These are phyloP conservation scores for Tephrocybe rancida DNA, from an alignment of 768 basidiomycete species.

Conservation along the genomic window DNA sequence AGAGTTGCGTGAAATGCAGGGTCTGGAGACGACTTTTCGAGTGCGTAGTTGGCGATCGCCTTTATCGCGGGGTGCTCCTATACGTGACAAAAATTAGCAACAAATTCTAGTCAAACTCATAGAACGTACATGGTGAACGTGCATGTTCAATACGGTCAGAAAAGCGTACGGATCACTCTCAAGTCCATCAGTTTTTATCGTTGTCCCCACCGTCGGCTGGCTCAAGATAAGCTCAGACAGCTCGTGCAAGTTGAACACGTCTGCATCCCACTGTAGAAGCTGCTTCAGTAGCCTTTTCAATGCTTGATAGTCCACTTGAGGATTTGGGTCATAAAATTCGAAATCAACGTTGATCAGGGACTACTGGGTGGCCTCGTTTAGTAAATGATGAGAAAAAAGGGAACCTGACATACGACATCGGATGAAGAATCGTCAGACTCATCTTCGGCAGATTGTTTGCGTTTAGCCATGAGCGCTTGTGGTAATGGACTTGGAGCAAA, in stretches of 20 bases:
- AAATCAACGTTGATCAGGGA: conserved; percentile 86
- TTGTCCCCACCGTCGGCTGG: conserved; percentile 77
- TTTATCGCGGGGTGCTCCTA: conserved; percentile 76
- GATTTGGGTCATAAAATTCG: conserved; percentile 90
- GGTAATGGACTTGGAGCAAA: neutral
- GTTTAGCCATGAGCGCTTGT: conserved; percentile 46
- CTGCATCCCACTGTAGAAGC: conserved; percentile 76
- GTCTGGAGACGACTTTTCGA: conserved; percentile 57
- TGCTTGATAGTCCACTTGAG: conserved; percentile 83
- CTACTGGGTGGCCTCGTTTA: conserved; percentile 36
- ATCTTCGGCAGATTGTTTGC: conserved; percentile 49
- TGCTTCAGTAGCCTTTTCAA: conserved; percentile 73
- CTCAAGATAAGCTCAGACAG: conserved; percentile 80
- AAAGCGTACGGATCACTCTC: conserved; percentile 92
- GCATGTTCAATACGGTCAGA: conserved; percentile 81
- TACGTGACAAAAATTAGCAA: neutral
- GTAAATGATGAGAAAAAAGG: conserved; percentile 2
- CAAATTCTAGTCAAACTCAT: neutral
- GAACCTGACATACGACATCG: conserved; percentile 24
- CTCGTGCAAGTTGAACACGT: conserved; percentile 66
- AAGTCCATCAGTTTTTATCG: conserved; percentile 88
- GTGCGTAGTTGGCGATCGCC: conserved; percentile 67
- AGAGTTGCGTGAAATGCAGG: conserved; percentile 54
- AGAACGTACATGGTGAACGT: conserved; percentile 57
- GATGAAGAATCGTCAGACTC: conserved; percentile 41